Evolutionary conservation across 768 basidiomycete species (phyloP).

Genomic region (Boletus pseudopeckii): DNA sequence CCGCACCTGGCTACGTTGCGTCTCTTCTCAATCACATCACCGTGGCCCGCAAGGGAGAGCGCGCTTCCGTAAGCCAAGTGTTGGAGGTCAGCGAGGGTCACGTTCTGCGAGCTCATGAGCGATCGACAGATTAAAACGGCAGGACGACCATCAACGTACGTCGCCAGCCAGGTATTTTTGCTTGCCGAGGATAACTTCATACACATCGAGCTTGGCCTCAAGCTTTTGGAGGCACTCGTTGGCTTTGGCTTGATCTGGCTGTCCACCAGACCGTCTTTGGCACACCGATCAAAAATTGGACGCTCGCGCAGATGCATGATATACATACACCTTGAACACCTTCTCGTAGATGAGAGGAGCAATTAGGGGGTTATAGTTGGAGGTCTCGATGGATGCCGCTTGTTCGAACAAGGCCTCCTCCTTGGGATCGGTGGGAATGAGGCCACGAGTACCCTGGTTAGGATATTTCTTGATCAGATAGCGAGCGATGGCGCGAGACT

Average conservation of each 20-base stretch:
- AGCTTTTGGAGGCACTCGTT: constrained; percentile 18
- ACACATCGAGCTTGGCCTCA: constrained; percentile 42
- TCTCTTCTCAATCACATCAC: constrained; percentile 30
- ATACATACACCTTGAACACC: constrained; percentile 48
- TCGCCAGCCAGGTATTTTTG: constrained; percentile 56
- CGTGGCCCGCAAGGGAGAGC: constrained; percentile 23
- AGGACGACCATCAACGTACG: constrained; percentile 30
- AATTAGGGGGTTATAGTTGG: constrained; percentile 47
- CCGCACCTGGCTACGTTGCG: constrained; percentile 45
- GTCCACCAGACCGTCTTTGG: constrained; percentile 16
- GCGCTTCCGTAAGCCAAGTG: constrained; percentile 48
- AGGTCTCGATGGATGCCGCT: constrained; percentile 44
- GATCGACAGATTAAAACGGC: not conserved
- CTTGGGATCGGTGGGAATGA: constrained; percentile 46
- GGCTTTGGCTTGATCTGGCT: constrained; percentile 23
- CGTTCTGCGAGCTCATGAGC: constrained; percentile 23
- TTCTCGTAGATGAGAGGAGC: constrained; percentile 43
- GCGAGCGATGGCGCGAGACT: constrained; percentile 57
- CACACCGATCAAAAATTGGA: not conserved
- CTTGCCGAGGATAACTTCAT: constrained; percentile 52
- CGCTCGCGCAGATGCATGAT: not conserved
- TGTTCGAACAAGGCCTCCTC: constrained; percentile 33
- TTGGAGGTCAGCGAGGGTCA: constrained; percentile 58
- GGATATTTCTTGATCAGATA: constrained; percentile 58
- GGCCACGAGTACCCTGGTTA: constrained; percentile 41